phyloP scores from a whole-genome alignment of 805 yeast genomes.

The Saturnispora diversa region DNA sequence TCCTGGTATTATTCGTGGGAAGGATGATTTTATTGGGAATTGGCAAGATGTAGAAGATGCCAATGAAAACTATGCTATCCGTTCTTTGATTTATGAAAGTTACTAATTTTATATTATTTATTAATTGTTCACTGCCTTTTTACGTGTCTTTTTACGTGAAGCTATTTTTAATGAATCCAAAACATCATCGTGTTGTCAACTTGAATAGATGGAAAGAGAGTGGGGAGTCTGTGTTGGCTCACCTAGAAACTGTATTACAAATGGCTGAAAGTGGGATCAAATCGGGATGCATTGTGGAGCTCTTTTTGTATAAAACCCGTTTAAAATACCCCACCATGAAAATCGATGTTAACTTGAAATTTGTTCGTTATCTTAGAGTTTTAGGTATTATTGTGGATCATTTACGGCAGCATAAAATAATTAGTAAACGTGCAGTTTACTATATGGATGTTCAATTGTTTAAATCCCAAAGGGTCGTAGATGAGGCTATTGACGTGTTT shows the following conservation, averaged over 20 bases:
- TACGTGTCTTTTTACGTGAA: neutral
- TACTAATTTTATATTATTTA: slow-evolving; percentile 27
- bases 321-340: slow-evolving; percentile 19
- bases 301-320: slow-evolving; percentile 12
- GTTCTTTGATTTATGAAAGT: slow-evolving; percentile 58
- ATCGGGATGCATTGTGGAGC: slow-evolving; percentile 20
- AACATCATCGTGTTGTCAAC: no score
- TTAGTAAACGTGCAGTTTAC: slow-evolving; percentile 50
- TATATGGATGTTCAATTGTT: slow-evolving; percentile 51
- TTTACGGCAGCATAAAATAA: slow-evolving; percentile 11
- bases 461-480: slow-evolving; percentile 35
- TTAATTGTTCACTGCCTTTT: neutral
- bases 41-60: slow-evolving; percentile 82
- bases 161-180: no score
- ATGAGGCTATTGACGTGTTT: slow-evolving; percentile 33
- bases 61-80: slow-evolving; percentile 66
- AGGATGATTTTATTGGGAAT: slow-evolving; percentile 75
- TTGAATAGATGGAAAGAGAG: no score
- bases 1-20: slow-evolving; percentile 81
- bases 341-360: slow-evolving; percentile 14
- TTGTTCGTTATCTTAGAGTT: slow-evolving; percentile 20
- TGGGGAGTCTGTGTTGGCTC: no score
- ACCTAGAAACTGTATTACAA: slow-evolving; percentile 12
- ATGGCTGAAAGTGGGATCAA: slow-evolving; percentile 25
- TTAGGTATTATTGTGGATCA: slow-evolving; percentile 18